phyloP scores from a whole-genome alignment of 1,139 yeast genomes.

The Pichia sp. region DNA sequence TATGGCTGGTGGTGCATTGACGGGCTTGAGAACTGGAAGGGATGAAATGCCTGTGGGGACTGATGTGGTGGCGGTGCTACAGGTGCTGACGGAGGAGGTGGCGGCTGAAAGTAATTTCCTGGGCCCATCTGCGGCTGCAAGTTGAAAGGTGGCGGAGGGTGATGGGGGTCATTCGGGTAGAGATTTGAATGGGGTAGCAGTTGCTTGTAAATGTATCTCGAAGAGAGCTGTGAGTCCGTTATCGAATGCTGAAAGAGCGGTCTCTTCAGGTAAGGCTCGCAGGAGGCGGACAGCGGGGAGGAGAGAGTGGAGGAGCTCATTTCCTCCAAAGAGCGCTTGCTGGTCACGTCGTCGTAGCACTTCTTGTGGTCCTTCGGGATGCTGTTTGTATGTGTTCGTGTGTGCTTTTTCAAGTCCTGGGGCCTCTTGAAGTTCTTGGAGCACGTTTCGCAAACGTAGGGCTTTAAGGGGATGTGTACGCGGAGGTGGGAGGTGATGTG shows the following conservation, averaged over 20 bases:
- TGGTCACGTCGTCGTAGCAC: neutral
- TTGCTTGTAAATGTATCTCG: neutral
- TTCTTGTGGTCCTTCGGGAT: slow-evolving; percentile 33
- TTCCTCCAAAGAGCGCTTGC: slow-evolving; percentile 1
- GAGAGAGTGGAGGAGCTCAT: neutral
- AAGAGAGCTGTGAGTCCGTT: neutral
- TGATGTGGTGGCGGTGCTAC: neutral
- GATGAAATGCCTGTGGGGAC: neutral
- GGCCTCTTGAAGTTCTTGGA: slow-evolving; percentile 87
- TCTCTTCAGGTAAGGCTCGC: neutral
- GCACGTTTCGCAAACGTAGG: slow-evolving; percentile 76
- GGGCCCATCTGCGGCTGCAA: neutral
- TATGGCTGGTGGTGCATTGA: neutral
- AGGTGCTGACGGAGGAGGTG: neutral
- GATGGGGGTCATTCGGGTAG: neutral
- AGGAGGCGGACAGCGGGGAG: neutral
- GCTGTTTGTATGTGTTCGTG: slow-evolving; percentile 68
- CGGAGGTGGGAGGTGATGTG: slow-evolving; percentile 93
- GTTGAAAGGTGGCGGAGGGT: neutral
- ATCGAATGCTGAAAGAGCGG: neutral
- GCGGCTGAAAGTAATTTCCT: neutral
- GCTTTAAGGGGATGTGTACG: slow-evolving; percentile 92
- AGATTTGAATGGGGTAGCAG: neutral
- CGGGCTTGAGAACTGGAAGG: neutral
- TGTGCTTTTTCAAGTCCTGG: slow-evolving; percentile 91